A percentile compares a stretch with the other conserved stretches of the same genome.
Conservation (phyloP, 208 protist species). For the Trichomonas gallinae region DNA sequence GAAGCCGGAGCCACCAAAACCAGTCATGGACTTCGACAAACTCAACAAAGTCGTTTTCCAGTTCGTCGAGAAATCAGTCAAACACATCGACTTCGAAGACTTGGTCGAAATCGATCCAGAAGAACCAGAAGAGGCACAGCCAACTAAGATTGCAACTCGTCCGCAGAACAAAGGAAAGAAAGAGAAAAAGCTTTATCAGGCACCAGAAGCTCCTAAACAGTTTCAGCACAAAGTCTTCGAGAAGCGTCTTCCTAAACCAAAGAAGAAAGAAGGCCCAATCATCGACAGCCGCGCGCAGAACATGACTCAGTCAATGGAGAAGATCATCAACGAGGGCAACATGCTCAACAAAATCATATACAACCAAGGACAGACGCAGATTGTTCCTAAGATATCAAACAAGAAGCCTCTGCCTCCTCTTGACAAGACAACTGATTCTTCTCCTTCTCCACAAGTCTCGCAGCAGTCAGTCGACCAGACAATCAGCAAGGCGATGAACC, state of each 20-base stretch:
- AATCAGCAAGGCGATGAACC: background rate
- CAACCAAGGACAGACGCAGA: background rate
- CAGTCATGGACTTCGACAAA: background rate
- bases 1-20: background rate
- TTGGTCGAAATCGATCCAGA: background rate
- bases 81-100: background rate
- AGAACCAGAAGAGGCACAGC: background rate
- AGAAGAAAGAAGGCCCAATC: background rate
- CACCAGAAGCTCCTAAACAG: background rate
- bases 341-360: background rate
- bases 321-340: background rate
- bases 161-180: background rate
- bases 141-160: background rate
- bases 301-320: background rate
- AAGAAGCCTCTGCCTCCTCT: background rate
- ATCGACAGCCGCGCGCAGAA: background rate
- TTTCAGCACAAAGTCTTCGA: background rate
- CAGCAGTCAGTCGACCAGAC: no score
- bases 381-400: background rate
- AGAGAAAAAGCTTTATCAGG: background rate
- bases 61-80: background rate
- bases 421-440: no score
- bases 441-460: no score
- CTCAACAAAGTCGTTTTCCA: background rate
- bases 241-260: background rate